phyloP scores from a whole-genome alignment of 73 alveolate species.

The Halteria grandinella region DNA sequence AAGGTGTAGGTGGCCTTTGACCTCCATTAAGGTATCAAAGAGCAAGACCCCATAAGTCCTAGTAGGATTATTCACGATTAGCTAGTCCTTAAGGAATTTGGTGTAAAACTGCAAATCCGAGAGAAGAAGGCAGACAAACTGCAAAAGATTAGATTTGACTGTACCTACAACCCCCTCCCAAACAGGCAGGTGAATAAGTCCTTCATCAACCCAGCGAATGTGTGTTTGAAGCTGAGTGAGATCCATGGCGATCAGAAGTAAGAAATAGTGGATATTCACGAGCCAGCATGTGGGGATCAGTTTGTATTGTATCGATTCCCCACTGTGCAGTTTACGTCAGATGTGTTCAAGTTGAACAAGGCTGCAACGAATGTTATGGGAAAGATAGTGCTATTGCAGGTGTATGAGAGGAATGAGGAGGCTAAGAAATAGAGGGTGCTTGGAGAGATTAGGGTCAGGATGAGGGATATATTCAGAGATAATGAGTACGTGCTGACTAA shows the following conservation, averaged over 20 bases:
- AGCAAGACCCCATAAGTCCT: slow-evolving; percentile 5
- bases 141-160: slow-evolving; percentile 27
- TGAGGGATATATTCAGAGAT: slow-evolving; percentile 27
- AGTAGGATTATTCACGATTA: slow-evolving; percentile 7
- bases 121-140: slow-evolving; percentile 33
- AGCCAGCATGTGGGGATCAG: neutral
- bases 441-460: slow-evolving; percentile 9
- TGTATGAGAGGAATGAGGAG: slow-evolving; percentile 5
- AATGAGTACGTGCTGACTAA: neutral
- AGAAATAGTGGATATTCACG: neutral
- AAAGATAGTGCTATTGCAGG: too few relatives aligned
- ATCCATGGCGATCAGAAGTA: neutral
- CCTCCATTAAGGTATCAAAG: slow-evolving; percentile 6
- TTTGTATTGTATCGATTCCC: neutral
- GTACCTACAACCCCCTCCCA: neutral
- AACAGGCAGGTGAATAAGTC: neutral
- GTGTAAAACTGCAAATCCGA: neutral
- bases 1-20: slow-evolving; percentile 21
- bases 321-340: neutral
- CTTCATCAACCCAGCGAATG: neutral
- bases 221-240: neutral
- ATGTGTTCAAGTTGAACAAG: too few relatives aligned
- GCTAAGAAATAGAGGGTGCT: slow-evolving; percentile 9
- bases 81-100: slow-evolving; percentile 2
- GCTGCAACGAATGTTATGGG: too few relatives aligned